These are phyloP conservation scores for Globisporangium lucens DNA, from an alignment of 352 stramenopile genomes.

Conservation along the genomic window DNA sequence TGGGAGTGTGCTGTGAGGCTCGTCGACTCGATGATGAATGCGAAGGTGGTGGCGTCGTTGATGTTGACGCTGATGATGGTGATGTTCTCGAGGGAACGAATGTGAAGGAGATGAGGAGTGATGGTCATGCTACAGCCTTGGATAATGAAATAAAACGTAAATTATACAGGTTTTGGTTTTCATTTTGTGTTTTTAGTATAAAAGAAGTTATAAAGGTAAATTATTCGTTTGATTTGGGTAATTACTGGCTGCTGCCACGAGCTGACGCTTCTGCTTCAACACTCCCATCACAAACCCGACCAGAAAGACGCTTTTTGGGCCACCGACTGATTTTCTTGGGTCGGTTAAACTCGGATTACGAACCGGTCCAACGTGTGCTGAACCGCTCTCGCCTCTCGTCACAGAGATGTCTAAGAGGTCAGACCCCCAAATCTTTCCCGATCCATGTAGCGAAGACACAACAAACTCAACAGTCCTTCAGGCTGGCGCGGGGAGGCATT, in stretches of 20 bases:
- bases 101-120: not conserved
- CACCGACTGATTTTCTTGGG: constrained; percentile 1
- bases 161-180: not conserved
- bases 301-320: not conserved
- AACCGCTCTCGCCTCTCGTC: not conserved
- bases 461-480: too few relatives aligned
- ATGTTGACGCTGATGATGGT: not conserved
- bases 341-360: not conserved
- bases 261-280: not conserved
- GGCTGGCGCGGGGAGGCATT: too few relatives aligned
- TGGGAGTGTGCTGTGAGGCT: too few relatives aligned
- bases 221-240: not conserved
- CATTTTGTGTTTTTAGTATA: not conserved
- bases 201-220: not conserved
- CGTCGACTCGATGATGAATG: not conserved
- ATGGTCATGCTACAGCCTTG: not conserved
- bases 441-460: too few relatives aligned
- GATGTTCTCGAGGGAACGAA: not conserved
- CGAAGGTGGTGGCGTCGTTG: not conserved
- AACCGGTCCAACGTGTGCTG: not conserved
- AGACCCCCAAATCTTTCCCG: too few relatives aligned
- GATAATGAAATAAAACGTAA: not conserved
- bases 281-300: not conserved
- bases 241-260: constrained; percentile 3
- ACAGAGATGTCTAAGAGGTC: too few relatives aligned